phyloP scores from a whole-genome alignment of 1,139 yeast species.

The Yamadazyma songkhlaensis region DNA sequence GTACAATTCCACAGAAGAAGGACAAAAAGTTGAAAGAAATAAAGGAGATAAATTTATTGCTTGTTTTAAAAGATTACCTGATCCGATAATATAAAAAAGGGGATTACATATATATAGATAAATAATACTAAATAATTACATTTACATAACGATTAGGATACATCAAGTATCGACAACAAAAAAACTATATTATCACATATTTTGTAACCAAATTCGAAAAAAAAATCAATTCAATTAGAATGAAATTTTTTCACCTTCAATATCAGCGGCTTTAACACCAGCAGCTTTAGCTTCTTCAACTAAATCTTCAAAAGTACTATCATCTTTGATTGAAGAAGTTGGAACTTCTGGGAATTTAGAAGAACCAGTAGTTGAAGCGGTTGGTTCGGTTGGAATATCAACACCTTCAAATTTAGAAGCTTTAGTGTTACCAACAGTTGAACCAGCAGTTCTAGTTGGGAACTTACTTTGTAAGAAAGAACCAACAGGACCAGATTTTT shows the following conservation, averaged over 20 bases:
- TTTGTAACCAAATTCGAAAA: background rate
- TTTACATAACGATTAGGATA: background rate
- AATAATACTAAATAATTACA: conserved; percentile 7
- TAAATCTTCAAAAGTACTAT: conserved; percentile 24
- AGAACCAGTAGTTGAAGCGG: conserved; percentile 23
- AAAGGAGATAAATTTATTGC: conserved; percentile 86
- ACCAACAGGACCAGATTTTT: conserved; percentile 65
- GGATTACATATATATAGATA: conserved; percentile 3
- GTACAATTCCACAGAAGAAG: conserved; percentile 94
- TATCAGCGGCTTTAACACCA: conserved; percentile 3
- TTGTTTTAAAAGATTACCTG: conserved; percentile 74
- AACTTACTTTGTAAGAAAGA: conserved; percentile 54
- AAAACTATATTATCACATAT: background rate
- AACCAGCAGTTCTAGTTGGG: conserved; percentile 71
- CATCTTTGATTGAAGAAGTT: conserved; percentile 32
- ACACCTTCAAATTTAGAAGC: conserved; percentile 16
- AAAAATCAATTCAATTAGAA: conserved; percentile 2
- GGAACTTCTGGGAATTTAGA: conserved; percentile 49
- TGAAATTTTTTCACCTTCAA: conserved; percentile 1
- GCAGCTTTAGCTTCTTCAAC: conserved; percentile 20
- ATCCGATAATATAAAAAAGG: conserved; percentile 35
- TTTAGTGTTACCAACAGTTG: conserved; percentile 56
- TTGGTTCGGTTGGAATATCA: conserved; percentile 7
- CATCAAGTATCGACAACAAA: conserved; percentile 3
- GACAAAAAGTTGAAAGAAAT: conserved; percentile 91